Percentiles rank a stretch among this genome's conserved stretches.
Conservation (phyloP, 2,329 filamentous ascomycete species). For the Penicillium rolfsii region DNA sequence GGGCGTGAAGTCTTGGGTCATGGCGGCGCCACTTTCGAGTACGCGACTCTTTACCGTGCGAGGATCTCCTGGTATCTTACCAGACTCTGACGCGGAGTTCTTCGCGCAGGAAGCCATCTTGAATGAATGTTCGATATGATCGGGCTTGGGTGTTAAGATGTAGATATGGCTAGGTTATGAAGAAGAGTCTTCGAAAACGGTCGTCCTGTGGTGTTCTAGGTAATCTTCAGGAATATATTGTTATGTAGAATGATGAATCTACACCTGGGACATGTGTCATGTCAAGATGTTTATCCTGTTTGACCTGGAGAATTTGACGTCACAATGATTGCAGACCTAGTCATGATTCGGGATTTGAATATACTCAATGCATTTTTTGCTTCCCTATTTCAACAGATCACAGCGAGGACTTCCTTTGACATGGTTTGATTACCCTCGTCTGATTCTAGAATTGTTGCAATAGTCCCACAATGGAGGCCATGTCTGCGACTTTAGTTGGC, state of each 20-base stretch:
- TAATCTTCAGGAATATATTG: too few species aligned
- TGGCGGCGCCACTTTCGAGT: slow-evolving; percentile 43
- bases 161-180: background rate
- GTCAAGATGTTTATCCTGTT: background rate
- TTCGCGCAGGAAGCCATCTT: slow-evolving; percentile 20
- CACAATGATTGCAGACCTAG: slow-evolving; percentile 29
- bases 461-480: background rate
- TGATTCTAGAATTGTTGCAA: background rate
- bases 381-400: background rate
- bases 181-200: background rate
- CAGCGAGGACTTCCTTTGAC: background rate
- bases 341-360: background rate
- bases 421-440: too few species aligned
- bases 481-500: background rate
- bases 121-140: background rate
- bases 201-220: background rate
- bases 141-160: background rate
- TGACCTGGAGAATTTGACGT: slow-evolving; percentile 29
- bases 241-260: background rate
- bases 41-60: slow-evolving; percentile 41
- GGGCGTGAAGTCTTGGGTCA: slow-evolving; percentile 62
- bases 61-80: slow-evolving; percentile 35
- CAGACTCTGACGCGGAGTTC: slow-evolving; percentile 10
- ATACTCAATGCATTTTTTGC: background rate
- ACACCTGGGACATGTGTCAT: background rate